phyloP scores from a whole-genome alignment of 1,139 yeast genomes.

The Magnusiomyces paraingens region DNA sequence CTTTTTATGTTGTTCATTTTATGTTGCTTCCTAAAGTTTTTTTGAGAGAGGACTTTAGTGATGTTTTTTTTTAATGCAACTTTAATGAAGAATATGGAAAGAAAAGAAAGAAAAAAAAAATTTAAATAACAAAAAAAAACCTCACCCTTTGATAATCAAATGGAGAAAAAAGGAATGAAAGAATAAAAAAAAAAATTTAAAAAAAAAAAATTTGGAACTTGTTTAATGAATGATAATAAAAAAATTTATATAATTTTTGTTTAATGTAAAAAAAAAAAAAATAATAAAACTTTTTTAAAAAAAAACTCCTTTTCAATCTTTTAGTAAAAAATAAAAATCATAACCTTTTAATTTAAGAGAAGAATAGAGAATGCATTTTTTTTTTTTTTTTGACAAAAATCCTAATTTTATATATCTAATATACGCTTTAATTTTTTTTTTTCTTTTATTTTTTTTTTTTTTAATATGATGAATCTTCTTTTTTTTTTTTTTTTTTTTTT shows the following conservation, averaged over 20 bases:
- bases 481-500: background rate
- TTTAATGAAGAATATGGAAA: background rate
- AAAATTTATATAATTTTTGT: slow-evolving; percentile 1
- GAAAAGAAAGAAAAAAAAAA: background rate
- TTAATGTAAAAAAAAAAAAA: background rate
- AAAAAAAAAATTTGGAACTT: background rate
- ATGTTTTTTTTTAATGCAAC: too few relatives aligned
- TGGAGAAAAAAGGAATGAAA: background rate
- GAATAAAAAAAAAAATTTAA: background rate
- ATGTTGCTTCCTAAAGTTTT: too few relatives aligned
- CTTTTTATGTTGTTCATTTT: too few relatives aligned
- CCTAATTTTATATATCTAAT: background rate
- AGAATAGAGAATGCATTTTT: too few relatives aligned
- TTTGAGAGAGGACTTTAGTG: too few relatives aligned
- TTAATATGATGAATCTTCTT: background rate
- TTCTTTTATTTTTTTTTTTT: background rate
- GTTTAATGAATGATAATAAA: background rate
- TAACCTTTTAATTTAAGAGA: too few relatives aligned
- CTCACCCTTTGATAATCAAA: too few relatives aligned
- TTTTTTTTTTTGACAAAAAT: background rate
- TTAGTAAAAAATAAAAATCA: too few relatives aligned
- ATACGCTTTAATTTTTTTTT: background rate
- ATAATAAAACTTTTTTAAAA: background rate
- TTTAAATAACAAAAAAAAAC: background rate
- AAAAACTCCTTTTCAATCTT: background rate